Base-by-base conservation (phyloP, 208 protist genomes). In the Leishmania martiniquensis region DNA sequence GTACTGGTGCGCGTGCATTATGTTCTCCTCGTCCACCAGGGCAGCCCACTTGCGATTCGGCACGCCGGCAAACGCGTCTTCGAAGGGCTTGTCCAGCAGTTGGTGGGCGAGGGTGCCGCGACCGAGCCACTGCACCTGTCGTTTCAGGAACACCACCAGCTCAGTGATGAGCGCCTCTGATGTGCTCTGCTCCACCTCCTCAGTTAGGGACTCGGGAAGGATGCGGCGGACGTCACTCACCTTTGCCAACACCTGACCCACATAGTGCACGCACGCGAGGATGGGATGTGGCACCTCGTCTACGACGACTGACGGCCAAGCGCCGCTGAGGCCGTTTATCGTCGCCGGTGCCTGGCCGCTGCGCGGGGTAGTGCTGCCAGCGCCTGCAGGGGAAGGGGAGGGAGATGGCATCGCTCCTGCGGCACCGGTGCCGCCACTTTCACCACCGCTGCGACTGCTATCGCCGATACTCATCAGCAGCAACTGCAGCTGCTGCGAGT, bases 231-330 rank as follows among this genome's bases (percentile, higher is more conserved):
- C 83, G n/a, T 73, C 72, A 49, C 80, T 71, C 17, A 97, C 67
- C 85, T 95, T 95, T 55, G 88, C 80, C 37, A 95, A 39, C 39
- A 95, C 88, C 63, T 89, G 85, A 44, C 90, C 91, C 45, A 97
- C 90, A 70, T 97, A 97, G 59, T 89, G 81, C 44, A 95, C 90
- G 78, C 89, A 93, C 20, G 82, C 73, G 20, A 97, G 80, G 42
- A 97, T 81, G 15, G 93, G 91, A 70, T 84, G 90, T 4, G 55
- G 32, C 25, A 79, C 71, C 20, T 85, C 85, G 29, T 75, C 52
- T 52, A 87, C 76, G 12, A 76, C 81, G 9, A 95, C 86, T 10
- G 91, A 93, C 22, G 93, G 91, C 90, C 91, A 95, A 63, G 81
- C 76, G 44, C 75, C 76, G 34, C 68, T 77, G 44, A 70, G 71